Percentiles rank a stretch among this genome's conserved stretches.
Conservation (phyloP, 2,329 filamentous ascomycete genomes). For the Rachicladosporium sp. region DNA sequence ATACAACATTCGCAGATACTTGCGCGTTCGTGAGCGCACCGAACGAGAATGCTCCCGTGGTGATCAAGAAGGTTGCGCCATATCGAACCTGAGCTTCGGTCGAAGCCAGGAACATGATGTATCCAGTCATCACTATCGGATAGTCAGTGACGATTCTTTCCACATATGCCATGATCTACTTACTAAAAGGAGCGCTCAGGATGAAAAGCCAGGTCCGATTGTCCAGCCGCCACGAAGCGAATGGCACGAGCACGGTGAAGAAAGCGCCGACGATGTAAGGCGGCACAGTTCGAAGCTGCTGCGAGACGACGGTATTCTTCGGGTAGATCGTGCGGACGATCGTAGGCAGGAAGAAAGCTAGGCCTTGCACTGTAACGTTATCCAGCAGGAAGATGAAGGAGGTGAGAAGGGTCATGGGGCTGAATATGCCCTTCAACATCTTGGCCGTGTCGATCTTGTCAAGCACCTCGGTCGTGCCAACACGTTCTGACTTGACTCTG, state of each 20-base stretch:
- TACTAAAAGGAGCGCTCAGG: constrained; percentile 41
- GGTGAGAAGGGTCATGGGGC: constrained; percentile 47
- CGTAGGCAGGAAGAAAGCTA: constrained; percentile 58
- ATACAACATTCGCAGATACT: constrained; percentile 56
- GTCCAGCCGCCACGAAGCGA: constrained; percentile 49
- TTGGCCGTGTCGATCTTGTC: constrained; percentile 51
- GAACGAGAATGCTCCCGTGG: constrained; percentile 49
- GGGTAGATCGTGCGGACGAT: constrained; percentile 59
- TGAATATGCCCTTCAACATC: constrained; percentile 48
- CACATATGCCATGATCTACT: too few relatives aligned
- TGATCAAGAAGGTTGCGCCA: constrained; percentile 57
- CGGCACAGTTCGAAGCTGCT: constrained; percentile 59
- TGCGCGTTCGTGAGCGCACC: constrained; percentile 56
- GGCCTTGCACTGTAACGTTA: constrained; percentile 59
- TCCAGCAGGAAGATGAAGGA: constrained; percentile 50
- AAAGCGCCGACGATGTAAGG: constrained; percentile 58
- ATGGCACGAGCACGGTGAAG: constrained; percentile 51
- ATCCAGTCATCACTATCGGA: constrained; percentile 48
- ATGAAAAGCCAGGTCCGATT: constrained; percentile 45
- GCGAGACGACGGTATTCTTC: constrained; percentile 40
- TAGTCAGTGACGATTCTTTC: too few relatives aligned
- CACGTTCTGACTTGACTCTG: constrained; percentile 55
- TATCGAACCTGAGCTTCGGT: constrained; percentile 44
- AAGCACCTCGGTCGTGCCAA: constrained; percentile 49
- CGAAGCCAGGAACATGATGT: constrained; percentile 56